Evolutionary conservation across 352 stramenopile genomes (phyloP).

Genomic region (Globisporangium abappressorium): DNA sequence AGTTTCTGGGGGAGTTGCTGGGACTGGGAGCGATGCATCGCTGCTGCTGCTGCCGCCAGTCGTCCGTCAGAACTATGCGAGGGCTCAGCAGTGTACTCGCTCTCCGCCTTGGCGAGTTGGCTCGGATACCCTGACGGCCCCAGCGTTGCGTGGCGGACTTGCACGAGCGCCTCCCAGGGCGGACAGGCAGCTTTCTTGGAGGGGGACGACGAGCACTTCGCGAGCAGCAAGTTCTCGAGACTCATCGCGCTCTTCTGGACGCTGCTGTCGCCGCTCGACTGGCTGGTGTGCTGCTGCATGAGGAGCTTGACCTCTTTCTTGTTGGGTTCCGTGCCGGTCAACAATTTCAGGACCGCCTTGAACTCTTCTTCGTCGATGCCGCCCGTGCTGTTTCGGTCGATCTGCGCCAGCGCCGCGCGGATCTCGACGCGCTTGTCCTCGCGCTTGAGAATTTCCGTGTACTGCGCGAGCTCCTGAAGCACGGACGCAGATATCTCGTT

Average conservation of each 20-base stretch:
- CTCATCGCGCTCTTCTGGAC: constrained; percentile 56
- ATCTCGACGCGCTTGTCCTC: constrained; percentile 84
- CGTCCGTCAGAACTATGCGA: no score
- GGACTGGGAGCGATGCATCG: constrained; percentile 8
- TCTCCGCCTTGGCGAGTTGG: constrained; percentile 14
- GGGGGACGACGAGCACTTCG: constrained; percentile 63
- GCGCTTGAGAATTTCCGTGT: constrained; percentile 64
- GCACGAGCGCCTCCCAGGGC: constrained; percentile 71
- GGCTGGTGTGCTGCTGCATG: constrained; percentile 53
- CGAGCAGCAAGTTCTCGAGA: constrained; percentile 73
- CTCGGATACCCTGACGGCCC: constrained; percentile 13
- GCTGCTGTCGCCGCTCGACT: constrained; percentile 29
- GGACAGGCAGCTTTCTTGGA: constrained; percentile 68
- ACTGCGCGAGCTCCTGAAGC: constrained; percentile 68
- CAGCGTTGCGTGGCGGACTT: constrained; percentile 64
- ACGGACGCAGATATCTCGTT: constrained; percentile 68
- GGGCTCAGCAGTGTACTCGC: constrained; percentile 3
- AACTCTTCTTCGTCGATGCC: constrained; percentile 77
- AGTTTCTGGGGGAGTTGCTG: not conserved
- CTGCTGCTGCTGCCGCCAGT: not conserved
- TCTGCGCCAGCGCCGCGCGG: constrained; percentile 59
- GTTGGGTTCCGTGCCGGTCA: constrained; percentile 65
- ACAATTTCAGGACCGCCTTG: constrained; percentile 70
- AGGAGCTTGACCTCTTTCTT: constrained; percentile 74
- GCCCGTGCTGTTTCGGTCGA: constrained; percentile 56